phyloP scores from a whole-genome alignment of 805 yeast species.

The Ogataea sp. region DNA sequence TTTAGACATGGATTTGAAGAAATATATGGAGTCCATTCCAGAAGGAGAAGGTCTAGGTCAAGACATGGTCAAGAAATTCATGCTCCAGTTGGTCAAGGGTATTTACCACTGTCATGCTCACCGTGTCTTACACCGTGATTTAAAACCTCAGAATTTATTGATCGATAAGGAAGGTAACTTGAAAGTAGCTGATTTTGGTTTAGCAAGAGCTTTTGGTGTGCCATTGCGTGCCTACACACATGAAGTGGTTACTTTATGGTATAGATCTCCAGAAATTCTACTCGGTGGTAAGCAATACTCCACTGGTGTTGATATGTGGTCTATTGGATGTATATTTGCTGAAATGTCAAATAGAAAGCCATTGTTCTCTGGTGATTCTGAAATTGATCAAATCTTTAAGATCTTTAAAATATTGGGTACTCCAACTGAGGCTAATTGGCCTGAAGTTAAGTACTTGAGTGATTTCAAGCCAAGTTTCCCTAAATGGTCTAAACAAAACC shows the following conservation, averaged over 20 bases:
- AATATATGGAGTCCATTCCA: slow-evolving; percentile 94
- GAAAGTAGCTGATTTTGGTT: slow-evolving; percentile 86
- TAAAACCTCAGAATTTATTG: slow-evolving; percentile 92
- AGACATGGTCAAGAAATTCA: slow-evolving; percentile 84
- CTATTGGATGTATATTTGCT: slow-evolving; percentile 95
- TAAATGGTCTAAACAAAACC: slow-evolving; percentile 70
- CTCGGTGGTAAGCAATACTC: slow-evolving; percentile 96
- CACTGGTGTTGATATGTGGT: slow-evolving; percentile 99
- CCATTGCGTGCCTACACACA: slow-evolving; percentile 96
- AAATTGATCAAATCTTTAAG: slow-evolving; percentile 92
- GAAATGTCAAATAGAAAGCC: slow-evolving; percentile 97
- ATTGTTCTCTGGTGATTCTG: slow-evolving; percentile 94
- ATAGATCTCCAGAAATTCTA: slow-evolving; percentile 91
- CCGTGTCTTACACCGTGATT: slow-evolving; percentile 88
- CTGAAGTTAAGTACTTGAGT: slow-evolving; percentile 83
- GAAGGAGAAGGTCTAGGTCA: slow-evolving; percentile 85
- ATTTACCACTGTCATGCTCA: slow-evolving; percentile 91
- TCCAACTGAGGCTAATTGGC: slow-evolving; percentile 91
- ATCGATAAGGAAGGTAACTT: slow-evolving; percentile 94
- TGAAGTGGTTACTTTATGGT: slow-evolving; percentile 97
- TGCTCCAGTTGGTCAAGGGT: slow-evolving; percentile 88
- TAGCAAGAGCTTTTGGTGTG: slow-evolving; percentile 96
- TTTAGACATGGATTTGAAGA: slow-evolving; percentile 88
- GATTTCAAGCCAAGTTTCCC: slow-evolving; percentile 93
- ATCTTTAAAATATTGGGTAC: slow-evolving; percentile 91